Evolutionary conservation across 352 stramenopile genomes (phyloP), one percentile per base, ranked within the genome.

Genomic region (Globisporangium nunn): DNA sequence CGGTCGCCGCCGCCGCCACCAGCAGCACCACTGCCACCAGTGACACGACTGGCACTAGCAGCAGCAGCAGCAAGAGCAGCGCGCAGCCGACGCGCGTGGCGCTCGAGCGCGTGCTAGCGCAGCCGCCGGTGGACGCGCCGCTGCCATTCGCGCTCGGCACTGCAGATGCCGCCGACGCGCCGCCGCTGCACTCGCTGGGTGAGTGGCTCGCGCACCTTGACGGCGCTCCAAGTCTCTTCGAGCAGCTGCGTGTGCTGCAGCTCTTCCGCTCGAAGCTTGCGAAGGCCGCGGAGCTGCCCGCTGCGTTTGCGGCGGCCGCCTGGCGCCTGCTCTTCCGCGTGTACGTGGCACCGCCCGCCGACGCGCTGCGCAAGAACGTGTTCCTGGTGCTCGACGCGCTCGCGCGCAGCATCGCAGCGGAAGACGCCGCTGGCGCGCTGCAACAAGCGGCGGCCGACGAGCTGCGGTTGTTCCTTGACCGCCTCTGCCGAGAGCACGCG

Each of bases 201-300:
- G 46, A 66, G 39, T 90, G 80, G 78, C 87, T 79, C 50, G 55
- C 63, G 17, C 50, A 63, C 31, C 57, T 91, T 11, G 63, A 66
- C 35, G 40, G 49, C 23, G 66, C 65, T 0, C 35, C 63, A 0
- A 66, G 53, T 51, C 77, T 62, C 52, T 93, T 82, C 50, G 75
- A 84, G 47, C 82, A 93, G 70, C 69, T 89, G n/a, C 87, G 87
- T 54, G 60, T 66, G 35, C 63, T 92, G 54, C 82, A 92, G 61
- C 68, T 86, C 31, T 88, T 89, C 62, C 79, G 82, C 1, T 77
- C 82, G 47, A 70, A 85, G 45, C 68, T 62, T 45, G 85, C 78
- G 48, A 71, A 65, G 40, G 64, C 59, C 14, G 57, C 64, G 37
- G 15, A 50, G 1, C 6, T 29, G 23, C 17, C 14, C 8, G 29